phyloP scores from a whole-genome alignment of 2,329 filamentous ascomycete species.

The Chaetomiaceae sp. region DNA sequence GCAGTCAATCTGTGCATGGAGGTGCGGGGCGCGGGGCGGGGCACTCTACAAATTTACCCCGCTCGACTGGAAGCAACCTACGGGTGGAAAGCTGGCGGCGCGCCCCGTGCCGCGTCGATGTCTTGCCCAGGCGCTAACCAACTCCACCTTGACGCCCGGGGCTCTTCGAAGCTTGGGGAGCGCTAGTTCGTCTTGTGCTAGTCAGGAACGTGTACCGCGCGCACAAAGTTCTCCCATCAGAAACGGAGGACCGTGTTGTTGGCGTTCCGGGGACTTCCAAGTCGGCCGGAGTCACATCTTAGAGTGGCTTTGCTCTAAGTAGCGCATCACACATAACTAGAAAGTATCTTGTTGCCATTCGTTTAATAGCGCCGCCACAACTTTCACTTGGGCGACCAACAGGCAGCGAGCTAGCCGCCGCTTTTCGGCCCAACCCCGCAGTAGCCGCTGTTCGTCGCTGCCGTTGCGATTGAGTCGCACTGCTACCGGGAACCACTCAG shows the following conservation, averaged over 20 bases:
- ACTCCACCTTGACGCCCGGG: too few relatives aligned
- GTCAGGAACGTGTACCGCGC: too few relatives aligned
- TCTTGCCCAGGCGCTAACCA: too few relatives aligned
- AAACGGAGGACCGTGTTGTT: neutral
- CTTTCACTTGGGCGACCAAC: constrained; percentile 5
- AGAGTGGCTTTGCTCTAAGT: neutral
- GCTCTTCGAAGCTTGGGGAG: too few relatives aligned
- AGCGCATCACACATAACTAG: neutral
- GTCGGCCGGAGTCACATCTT: neutral
- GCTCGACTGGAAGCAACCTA: too few relatives aligned
- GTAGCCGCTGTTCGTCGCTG: constrained; percentile 1
- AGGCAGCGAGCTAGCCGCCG: constrained; percentile 7
- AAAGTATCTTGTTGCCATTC: neutral
- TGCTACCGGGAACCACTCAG: neutral
- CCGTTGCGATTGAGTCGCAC: constrained; percentile 1
- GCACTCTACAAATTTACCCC: too few relatives aligned
- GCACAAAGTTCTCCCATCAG: too few relatives aligned
- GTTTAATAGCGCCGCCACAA: constrained; percentile 1
- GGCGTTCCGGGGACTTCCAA: neutral
- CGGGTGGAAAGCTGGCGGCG: too few relatives aligned
- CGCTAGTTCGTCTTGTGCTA: too few relatives aligned
- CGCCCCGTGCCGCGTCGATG: too few relatives aligned
- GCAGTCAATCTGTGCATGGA: too few relatives aligned
- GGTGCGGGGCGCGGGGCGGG: too few relatives aligned
- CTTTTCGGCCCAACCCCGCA: constrained; percentile 6